A percentile compares a stretch with the other conserved stretches of the same genome.
Evolutionary conservation across 2,329 filamentous ascomycete genomes (phyloP).

Genomic region (Gaeumannomyces sp.): DNA sequence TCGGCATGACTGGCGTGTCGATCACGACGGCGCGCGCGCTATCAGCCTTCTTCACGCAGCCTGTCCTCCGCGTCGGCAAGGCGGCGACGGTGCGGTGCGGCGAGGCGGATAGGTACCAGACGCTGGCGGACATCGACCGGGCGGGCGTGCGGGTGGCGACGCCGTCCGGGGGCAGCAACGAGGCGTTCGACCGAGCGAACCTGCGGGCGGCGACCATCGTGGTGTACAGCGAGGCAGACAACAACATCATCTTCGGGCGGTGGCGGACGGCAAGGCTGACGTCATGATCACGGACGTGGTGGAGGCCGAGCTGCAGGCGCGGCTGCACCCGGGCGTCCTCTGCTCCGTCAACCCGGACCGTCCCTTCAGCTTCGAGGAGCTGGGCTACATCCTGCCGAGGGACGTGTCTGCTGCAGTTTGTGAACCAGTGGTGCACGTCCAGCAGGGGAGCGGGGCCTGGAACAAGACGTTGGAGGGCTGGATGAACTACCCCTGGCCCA

Average conservation of each 20-base stretch:
- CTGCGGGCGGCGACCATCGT: slow-evolving; percentile 3
- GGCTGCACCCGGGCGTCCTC: slow-evolving; percentile 9
- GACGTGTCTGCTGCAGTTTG: slow-evolving; percentile 7
- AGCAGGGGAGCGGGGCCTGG: slow-evolving; percentile 7
- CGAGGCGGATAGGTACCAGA: slow-evolving; percentile 5
- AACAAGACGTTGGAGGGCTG: slow-evolving; percentile 2
- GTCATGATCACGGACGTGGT: slow-evolving; percentile 14
- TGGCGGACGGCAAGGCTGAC: slow-evolving; percentile 5
- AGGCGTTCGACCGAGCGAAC: slow-evolving; percentile 7
- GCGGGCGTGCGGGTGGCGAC: slow-evolving; percentile 7
- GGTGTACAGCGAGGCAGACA: slow-evolving; percentile 8
- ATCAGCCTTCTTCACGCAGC: slow-evolving; percentile 4
- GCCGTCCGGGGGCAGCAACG: slow-evolving; percentile 8
- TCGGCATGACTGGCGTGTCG: slow-evolving; percentile 7
- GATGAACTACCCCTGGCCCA: slow-evolving; percentile 8
- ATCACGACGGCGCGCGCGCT: slow-evolving; percentile 2
- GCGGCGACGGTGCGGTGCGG: slow-evolving; percentile 6
- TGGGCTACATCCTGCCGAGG: slow-evolving; percentile 7
- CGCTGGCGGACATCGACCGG: slow-evolving; percentile 6
- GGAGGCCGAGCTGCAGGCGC: slow-evolving; percentile 30
- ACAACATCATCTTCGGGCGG: slow-evolving; percentile 9
- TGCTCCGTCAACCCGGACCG: slow-evolving; percentile 8
- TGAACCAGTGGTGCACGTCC: slow-evolving; percentile 8
- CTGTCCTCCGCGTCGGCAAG: slow-evolving; percentile 6
- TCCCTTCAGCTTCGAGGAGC: slow-evolving; percentile 9